Evolutionary conservation across 163 green algal species (phyloP).

Genomic region (Prototheca cutis): DNA sequence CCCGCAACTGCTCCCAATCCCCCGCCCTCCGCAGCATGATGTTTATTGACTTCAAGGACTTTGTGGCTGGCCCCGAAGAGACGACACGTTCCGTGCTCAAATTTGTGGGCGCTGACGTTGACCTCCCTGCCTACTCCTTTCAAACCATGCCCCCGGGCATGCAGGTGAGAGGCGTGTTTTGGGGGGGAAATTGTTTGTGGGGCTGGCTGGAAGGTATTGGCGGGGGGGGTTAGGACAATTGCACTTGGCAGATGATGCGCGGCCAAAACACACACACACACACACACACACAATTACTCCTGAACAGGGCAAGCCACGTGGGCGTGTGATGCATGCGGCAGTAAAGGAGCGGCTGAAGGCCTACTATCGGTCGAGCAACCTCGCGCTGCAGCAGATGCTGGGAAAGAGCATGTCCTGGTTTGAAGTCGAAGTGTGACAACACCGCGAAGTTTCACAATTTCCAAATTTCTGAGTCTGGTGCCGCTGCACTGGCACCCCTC

Average conservation of each 20-base stretch:
- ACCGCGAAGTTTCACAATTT: not conserved
- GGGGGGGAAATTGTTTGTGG: not conserved
- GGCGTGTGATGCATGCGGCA: conserved; percentile 45
- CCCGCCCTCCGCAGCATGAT: conserved; percentile 43
- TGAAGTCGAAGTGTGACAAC: not conserved
- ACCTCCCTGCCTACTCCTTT: conserved; percentile 22
- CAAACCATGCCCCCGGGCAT: conserved; percentile 35
- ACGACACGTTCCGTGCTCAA: conserved; percentile 39
- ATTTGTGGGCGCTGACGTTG: conserved; percentile 50
- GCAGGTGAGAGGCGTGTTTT: conserved; percentile 23
- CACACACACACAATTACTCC: no score
- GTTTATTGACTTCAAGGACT: conserved; percentile 64
- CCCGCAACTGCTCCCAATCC: not conserved
- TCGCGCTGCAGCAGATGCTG: conserved; percentile 37
- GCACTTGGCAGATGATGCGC: no score
- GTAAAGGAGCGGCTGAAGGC: conserved; percentile 25
- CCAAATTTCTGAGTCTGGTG: not conserved
- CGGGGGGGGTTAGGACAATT: no score
- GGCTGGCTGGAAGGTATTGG: conserved; percentile 1
- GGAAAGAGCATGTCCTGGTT: conserved; percentile 38
- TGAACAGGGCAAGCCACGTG: conserved; percentile 38
- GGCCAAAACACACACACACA: no score
- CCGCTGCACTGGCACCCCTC: not conserved
- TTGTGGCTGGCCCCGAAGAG: conserved; percentile 40
- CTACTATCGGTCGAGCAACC: conserved; percentile 40